Conservation (phyloP, 768 basidiomycete genomes). For the Floccularia luteovirens region DNA sequence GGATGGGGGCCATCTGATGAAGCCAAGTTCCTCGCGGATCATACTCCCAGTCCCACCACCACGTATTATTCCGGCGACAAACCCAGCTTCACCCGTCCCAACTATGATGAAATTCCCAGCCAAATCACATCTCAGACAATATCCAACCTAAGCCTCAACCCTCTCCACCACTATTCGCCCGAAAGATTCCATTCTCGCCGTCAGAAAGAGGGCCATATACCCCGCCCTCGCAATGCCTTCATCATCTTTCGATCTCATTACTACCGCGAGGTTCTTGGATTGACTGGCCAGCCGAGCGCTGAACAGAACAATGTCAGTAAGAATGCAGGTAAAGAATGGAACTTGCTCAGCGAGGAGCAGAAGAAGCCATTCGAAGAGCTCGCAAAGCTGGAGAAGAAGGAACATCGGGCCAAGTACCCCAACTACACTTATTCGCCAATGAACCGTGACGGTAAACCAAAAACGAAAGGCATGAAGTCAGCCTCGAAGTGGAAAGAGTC, state of each 20-base stretch:
- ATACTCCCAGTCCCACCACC: too few relatives aligned
- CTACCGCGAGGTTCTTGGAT: slow-evolving; percentile 53
- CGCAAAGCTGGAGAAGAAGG: slow-evolving; percentile 40
- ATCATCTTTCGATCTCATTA: slow-evolving; percentile 75
- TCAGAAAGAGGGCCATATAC: slow-evolving; percentile 48
- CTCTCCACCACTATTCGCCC: too few relatives aligned
- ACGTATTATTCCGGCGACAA: too few relatives aligned
- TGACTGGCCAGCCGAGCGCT: slow-evolving; percentile 43
- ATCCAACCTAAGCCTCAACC: too few relatives aligned
- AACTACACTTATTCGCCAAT: slow-evolving; percentile 36
- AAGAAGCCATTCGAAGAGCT: slow-evolving; percentile 42
- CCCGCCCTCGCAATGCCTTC: slow-evolving; percentile 72
- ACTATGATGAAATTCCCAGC: too few relatives aligned
- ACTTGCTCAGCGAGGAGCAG: slow-evolving; percentile 36
- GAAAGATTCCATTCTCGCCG: slow-evolving; percentile 44
- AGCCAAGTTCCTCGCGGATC: too few relatives aligned
- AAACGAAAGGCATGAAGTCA: too few relatives aligned
- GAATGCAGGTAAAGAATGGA: slow-evolving; percentile 63
- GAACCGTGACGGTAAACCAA: too few relatives aligned
- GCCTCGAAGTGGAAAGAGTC: too few relatives aligned
- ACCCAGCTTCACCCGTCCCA: too few relatives aligned
- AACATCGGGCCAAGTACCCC: slow-evolving; percentile 31
- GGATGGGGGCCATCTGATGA: too few relatives aligned
- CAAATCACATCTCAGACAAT: too few relatives aligned
- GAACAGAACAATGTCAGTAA: slow-evolving; percentile 66